phyloP scores from a whole-genome alignment of 164 flowering plant species.

The Nelumbo lutea region DNA sequence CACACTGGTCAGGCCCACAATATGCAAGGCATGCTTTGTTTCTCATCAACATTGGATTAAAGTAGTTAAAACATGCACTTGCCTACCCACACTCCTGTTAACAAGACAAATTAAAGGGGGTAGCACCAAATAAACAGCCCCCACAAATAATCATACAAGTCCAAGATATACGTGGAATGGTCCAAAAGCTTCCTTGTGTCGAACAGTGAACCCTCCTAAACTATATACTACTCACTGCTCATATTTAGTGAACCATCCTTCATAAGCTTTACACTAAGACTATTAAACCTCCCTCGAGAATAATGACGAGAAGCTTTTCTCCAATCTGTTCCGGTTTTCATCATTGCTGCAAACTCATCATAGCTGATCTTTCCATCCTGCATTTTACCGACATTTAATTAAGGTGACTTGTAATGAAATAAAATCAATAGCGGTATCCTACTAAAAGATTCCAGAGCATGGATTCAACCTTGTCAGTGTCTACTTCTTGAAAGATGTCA shows the following conservation, averaged over 20 bases:
- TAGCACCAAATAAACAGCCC: slow-evolving; percentile 14
- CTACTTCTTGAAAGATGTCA: slow-evolving; percentile 89
- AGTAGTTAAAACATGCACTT: slow-evolving; percentile 14
- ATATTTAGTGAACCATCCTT: slow-evolving; percentile 85
- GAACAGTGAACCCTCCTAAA: slow-evolving; percentile 8
- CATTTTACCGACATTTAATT: slow-evolving; percentile 10
- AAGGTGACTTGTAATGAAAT: not conserved
- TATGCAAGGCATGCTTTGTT: slow-evolving; percentile 7
- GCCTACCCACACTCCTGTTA: slow-evolving; percentile 15
- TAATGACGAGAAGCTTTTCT: slow-evolving; percentile 95
- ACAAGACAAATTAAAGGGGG: slow-evolving; percentile 20
- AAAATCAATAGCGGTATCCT: not conserved
- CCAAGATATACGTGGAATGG: slow-evolving; percentile 13
- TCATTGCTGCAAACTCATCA: slow-evolving; percentile 91
- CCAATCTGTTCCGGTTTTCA: slow-evolving; percentile 98
- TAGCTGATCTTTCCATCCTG: slow-evolving; percentile 92
- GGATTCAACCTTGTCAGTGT: slow-evolving; percentile 72
- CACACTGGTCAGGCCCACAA: slow-evolving; percentile 7
- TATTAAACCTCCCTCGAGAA: slow-evolving; percentile 91
- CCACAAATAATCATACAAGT: slow-evolving; percentile 24
- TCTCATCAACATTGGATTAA: slow-evolving; percentile 15
- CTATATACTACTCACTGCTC: slow-evolving; percentile 35
- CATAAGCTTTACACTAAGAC: slow-evolving; percentile 78
- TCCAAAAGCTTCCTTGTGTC: slow-evolving; percentile 5
- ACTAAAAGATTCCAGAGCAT: not conserved